A percentile compares a stretch with the other conserved stretches of the same genome.
Conservation (phyloP, 2,329 filamentous ascomycete genomes). For the Alternaria sp. region DNA sequence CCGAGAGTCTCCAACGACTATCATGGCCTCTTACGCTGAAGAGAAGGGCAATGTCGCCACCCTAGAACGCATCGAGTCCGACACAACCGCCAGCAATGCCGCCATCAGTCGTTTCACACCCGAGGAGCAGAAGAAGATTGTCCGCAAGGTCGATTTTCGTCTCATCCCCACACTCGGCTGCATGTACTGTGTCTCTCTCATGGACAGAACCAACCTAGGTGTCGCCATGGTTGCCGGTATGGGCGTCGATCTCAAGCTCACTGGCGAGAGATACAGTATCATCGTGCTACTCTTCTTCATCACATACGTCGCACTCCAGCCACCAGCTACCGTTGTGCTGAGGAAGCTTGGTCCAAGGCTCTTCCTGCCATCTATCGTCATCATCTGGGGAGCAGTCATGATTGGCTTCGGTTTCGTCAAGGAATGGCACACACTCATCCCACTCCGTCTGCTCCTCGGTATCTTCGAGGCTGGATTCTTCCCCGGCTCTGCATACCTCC, state of each 20-base stretch:
- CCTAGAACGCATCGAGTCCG: constrained; percentile 26
- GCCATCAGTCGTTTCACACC: constrained; percentile 27
- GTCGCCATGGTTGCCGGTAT: constrained; percentile 44
- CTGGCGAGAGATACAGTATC: constrained; percentile 30
- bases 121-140: constrained; percentile 31
- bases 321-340: constrained; percentile 30
- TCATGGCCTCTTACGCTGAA: constrained; percentile 24
- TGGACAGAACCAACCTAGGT: constrained; percentile 50
- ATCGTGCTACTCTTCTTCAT: constrained; percentile 34
- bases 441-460: constrained; percentile 30
- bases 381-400: constrained; percentile 33
- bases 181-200: constrained; percentile 49
- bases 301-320: constrained; percentile 32
- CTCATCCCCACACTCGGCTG: constrained; percentile 50
- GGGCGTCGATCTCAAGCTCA: constrained; percentile 37
- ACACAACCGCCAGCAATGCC: constrained; percentile 18
- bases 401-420: constrained; percentile 34
- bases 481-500: constrained; percentile 53
- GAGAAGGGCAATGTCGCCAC: constrained; percentile 25
- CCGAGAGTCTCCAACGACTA: background rate
- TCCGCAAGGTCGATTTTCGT: constrained; percentile 44
- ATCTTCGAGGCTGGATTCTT: constrained; percentile 39
- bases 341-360: constrained; percentile 30
- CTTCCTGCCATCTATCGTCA: constrained; percentile 26
- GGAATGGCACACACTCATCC: constrained; percentile 30